A percentile compares a stretch with the other conserved stretches of the same genome.
Evolutionary conservation across 2,329 filamentous ascomycete species (phyloP).

Genomic region (Elsinoe australis): DNA sequence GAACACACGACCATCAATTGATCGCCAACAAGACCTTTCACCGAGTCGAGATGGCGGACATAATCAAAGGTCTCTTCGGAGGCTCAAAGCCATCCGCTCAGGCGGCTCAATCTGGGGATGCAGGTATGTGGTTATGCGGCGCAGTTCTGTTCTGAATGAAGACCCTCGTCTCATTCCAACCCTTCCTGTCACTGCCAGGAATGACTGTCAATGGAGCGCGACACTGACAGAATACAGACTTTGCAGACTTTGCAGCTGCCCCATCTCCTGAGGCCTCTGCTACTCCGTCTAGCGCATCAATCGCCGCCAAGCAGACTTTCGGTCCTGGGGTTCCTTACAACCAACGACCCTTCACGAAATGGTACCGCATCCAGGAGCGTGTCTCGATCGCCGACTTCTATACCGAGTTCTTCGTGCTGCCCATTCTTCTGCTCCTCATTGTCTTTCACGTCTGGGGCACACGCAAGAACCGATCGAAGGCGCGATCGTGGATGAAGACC

Average conservation of each 20-base stretch:
- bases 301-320: slow-evolving; percentile 39
- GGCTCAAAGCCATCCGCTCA: slow-evolving; percentile 53
- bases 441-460: slow-evolving; percentile 75
- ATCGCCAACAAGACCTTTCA: too few species aligned
- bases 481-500: slow-evolving; percentile 69
- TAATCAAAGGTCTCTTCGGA: slow-evolving; percentile 63
- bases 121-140: slow-evolving; percentile 55
- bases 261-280: slow-evolving; percentile 55
- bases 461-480: slow-evolving; percentile 69
- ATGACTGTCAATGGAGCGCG: too few species aligned
- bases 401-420: slow-evolving; percentile 74
- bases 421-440: slow-evolving; percentile 65
- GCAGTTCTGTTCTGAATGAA: too few species aligned
- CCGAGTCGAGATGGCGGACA: slow-evolving; percentile 36
- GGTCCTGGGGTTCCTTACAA: slow-evolving; percentile 36
- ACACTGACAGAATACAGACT: slow-evolving; percentile 52
- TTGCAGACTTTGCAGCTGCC: slow-evolving; percentile 83
- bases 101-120: slow-evolving; percentile 47
- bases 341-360: slow-evolving; percentile 71
- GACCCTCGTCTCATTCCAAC: too few species aligned
- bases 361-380: slow-evolving; percentile 96
- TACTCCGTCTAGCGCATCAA: slow-evolving; percentile 50
- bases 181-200: too few species aligned
- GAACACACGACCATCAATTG: neutral
- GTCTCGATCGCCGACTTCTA: slow-evolving; percentile 76